phyloP scores from a whole-genome alignment of 257 asterid species.

The Nicotiana undulata region DNA sequence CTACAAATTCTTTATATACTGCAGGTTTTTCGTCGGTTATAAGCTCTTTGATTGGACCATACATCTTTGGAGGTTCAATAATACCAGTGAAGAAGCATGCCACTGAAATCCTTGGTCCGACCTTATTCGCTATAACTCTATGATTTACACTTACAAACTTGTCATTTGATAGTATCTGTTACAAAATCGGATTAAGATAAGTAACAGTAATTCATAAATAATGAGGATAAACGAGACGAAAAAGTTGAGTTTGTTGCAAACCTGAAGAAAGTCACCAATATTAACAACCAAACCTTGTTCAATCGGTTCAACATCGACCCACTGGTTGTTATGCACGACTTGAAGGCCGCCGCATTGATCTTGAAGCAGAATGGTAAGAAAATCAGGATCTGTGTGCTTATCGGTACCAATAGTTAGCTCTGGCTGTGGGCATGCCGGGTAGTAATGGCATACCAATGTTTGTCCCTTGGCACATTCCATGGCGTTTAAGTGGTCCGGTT shows the following conservation, averaged over 20 bases:
- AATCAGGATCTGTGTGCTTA: conserved; percentile 57
- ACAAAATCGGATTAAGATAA: not conserved
- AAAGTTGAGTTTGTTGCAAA: conserved; percentile 3
- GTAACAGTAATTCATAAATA: not conserved
- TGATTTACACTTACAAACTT: conserved; percentile 56
- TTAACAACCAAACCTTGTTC: conserved; percentile 48
- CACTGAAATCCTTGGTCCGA: conserved; percentile 61
- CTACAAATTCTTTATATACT: conserved; percentile 40
- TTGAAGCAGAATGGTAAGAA: conserved; percentile 54
- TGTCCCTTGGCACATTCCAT: conserved; percentile 35
- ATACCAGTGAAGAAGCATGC: conserved; percentile 52
- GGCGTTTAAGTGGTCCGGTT: conserved; percentile 25
- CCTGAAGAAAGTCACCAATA: conserved; percentile 80
- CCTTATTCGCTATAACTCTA: conserved; percentile 47
- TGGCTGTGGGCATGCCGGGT: conserved; percentile 68
- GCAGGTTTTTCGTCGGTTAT: conserved; percentile 27
- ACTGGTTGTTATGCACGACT: conserved; percentile 38
- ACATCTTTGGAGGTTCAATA: conserved; percentile 16
- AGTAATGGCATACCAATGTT: conserved; percentile 46
- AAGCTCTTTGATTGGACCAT: conserved; percentile 51
- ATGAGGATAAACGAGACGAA: not conserved
- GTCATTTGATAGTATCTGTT: conserved; percentile 50
- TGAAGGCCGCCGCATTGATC: conserved; percentile 70
- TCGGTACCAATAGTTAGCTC: conserved; percentile 54
- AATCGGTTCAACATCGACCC: conserved; percentile 39